These are phyloP conservation scores for Nannizziopsis barbatae DNA, from an alignment of 2,329 filamentous ascomycete genomes.

Conservation along the genomic window DNA sequence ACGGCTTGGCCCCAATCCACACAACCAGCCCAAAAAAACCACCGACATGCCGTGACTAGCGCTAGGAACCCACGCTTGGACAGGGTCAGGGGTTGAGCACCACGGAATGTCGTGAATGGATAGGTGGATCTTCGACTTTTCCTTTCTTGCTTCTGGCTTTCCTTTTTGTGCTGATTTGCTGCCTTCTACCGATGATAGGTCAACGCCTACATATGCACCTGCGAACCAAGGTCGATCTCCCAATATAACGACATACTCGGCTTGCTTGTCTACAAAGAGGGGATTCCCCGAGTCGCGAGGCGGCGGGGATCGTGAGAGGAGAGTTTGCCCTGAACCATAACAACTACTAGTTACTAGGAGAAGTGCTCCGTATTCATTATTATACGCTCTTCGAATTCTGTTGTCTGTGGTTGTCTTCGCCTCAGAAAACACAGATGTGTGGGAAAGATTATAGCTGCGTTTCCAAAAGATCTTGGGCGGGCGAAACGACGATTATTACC, in stretches of 20 bases:
- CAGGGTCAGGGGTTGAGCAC: slow-evolving; percentile 8
- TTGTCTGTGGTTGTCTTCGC: neutral
- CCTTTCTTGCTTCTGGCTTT: too few relatives aligned
- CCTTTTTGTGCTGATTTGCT: too few relatives aligned
- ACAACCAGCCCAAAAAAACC: slow-evolving; percentile 4
- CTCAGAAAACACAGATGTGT: too few relatives aligned
- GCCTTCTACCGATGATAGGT: too few relatives aligned
- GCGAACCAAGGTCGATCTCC: too few relatives aligned
- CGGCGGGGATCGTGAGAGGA: slow-evolving; percentile 5
- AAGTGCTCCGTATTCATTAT: neutral
- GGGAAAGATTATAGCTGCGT: too few relatives aligned
- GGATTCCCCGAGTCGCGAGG: neutral
- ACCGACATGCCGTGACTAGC: slow-evolving; percentile 5
- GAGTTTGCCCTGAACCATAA: neutral
- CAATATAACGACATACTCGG: neutral
- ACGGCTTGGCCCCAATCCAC: slow-evolving; percentile 10
- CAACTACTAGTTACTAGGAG: too few relatives aligned
- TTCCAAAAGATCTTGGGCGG: too few relatives aligned
- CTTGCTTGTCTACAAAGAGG: slow-evolving; percentile 1
- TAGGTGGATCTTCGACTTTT: neutral
- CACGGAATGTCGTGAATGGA: neutral
- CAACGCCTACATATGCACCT: too few relatives aligned
- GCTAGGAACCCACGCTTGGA: slow-evolving; percentile 10
- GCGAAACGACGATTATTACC: slow-evolving; percentile 4
- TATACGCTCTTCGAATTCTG: neutral